A percentile compares a stretch with the other conserved stretches of the same genome.
phyloP scores from a whole-genome alignment of 164 flowering plant genomes.

The Euptelea pleiosperma region DNA sequence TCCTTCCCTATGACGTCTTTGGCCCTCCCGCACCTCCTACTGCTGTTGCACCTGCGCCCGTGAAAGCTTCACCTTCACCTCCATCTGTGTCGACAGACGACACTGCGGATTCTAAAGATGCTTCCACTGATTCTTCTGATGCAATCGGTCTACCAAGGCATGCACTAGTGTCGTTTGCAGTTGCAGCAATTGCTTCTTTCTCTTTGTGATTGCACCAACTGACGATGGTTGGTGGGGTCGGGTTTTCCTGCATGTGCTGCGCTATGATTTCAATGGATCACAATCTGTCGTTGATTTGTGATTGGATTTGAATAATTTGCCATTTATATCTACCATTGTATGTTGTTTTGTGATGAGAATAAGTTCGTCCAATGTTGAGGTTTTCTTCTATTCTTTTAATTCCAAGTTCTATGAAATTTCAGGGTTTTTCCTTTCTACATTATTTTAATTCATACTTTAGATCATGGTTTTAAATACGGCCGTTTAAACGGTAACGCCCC shows the following conservation, averaged over 20 bases:
- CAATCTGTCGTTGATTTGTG: neutral
- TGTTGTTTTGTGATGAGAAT: too few species aligned
- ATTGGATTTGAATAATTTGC: constrained; percentile 6
- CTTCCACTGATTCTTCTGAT: constrained; percentile 25
- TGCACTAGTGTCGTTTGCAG: constrained; percentile 1
- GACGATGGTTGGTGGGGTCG: neutral
- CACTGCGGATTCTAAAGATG: constrained; percentile 4
- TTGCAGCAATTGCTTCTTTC: constrained; percentile 12
- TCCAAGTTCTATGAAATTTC: too few species aligned
- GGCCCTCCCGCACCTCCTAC: constrained; percentile 48
- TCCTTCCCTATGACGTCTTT: constrained; percentile 61
- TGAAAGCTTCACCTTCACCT: constrained; percentile 32
- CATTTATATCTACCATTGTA: too few species aligned
- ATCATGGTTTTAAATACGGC: too few species aligned
- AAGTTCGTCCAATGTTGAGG: too few species aligned
- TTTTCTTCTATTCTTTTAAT: too few species aligned
- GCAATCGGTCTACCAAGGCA: constrained; percentile 8
- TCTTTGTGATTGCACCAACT: constrained; percentile 1
- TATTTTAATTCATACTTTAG: too few species aligned
- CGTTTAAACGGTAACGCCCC: too few species aligned
- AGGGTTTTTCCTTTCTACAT: too few species aligned
- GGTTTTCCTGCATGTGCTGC: neutral
- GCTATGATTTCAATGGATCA: neutral
- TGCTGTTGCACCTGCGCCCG: constrained; percentile 23
- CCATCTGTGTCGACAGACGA: constrained; percentile 20